These are phyloP conservation scores for Scytalidium lignicola DNA, from an alignment of 2,329 filamentous ascomycete genomes.

Conservation along the genomic window DNA sequence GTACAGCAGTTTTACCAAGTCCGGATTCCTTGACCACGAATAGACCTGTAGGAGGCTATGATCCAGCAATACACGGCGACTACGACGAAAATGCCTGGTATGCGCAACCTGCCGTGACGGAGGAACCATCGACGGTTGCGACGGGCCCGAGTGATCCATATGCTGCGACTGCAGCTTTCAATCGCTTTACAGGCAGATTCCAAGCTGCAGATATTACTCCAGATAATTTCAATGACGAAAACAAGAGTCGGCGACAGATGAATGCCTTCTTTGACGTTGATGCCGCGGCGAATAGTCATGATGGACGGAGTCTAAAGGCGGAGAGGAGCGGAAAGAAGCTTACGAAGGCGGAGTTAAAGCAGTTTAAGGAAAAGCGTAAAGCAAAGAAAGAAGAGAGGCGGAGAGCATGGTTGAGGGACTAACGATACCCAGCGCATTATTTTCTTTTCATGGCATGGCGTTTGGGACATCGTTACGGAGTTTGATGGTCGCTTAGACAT, in stretches of 20 bases:
- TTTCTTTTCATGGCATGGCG: background rate
- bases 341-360: slow-evolving; percentile 79
- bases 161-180: slow-evolving; percentile 71
- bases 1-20: slow-evolving; percentile 21
- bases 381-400: slow-evolving; percentile 93
- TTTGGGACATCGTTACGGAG: background rate
- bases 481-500: background rate
- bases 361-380: slow-evolving; percentile 83
- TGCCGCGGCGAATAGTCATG: slow-evolving; percentile 83
- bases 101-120: slow-evolving; percentile 52
- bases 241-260: slow-evolving; percentile 84
- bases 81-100: slow-evolving; percentile 98
- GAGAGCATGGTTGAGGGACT: slow-evolving; percentile 85
- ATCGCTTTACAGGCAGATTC: slow-evolving; percentile 82
- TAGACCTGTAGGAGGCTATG: slow-evolving; percentile 69
- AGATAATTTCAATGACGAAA: slow-evolving; percentile 78
- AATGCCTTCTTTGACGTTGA: slow-evolving; percentile 95
- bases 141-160: slow-evolving; percentile 49
- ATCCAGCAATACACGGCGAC: slow-evolving; percentile 91
- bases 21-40: slow-evolving; percentile 17
- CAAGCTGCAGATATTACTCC: slow-evolving; percentile 63
- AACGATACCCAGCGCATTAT: slow-evolving; percentile 26
- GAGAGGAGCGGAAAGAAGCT: slow-evolving; percentile 83
- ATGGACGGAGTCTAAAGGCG: slow-evolving; percentile 85
- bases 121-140: slow-evolving; percentile 28